phyloP scores from a whole-genome alignment of 129 eudicot species.

The Ambrosia trifida region DNA sequence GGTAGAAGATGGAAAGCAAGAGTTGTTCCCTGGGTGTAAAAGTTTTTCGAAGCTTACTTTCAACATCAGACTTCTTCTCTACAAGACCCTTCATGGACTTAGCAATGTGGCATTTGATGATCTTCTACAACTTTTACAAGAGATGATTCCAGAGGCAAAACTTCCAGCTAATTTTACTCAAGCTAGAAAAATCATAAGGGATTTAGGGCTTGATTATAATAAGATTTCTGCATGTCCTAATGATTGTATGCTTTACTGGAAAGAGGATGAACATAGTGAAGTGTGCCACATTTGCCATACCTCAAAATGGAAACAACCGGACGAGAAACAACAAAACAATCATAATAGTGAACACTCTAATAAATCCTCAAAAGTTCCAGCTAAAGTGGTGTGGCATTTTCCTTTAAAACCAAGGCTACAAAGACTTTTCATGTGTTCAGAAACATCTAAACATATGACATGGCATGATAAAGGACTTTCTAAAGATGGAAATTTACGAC shows the following conservation, averaged over 20 bases:
- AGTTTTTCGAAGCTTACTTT: background rate
- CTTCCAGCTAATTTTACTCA: background rate
- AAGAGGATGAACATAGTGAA: too few relatives aligned
- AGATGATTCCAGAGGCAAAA: background rate
- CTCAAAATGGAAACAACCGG: too few relatives aligned
- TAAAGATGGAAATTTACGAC: too few relatives aligned
- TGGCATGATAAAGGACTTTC: background rate
- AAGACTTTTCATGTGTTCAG: background rate
- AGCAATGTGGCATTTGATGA: slow-evolving; percentile 11
- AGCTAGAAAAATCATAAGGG: background rate
- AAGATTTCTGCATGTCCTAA: too few relatives aligned
- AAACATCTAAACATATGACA: background rate
- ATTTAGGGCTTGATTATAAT: too few relatives aligned
- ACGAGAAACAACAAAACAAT: too few relatives aligned
- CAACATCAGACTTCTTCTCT: background rate
- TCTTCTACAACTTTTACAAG: background rate
- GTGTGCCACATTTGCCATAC: too few relatives aligned
- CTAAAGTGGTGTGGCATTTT: too few relatives aligned
- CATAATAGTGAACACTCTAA: too few relatives aligned
- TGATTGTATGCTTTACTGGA: too few relatives aligned
- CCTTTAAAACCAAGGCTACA: too few relatives aligned
- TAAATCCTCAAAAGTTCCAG: too few relatives aligned
- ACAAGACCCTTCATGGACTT: background rate
- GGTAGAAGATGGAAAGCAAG: background rate
- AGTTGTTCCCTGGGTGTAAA: slow-evolving; percentile 10